Base-by-base conservation (phyloP, 371 early-diverging fungal genomes). In the Lichtheimia ramosa region DNA sequence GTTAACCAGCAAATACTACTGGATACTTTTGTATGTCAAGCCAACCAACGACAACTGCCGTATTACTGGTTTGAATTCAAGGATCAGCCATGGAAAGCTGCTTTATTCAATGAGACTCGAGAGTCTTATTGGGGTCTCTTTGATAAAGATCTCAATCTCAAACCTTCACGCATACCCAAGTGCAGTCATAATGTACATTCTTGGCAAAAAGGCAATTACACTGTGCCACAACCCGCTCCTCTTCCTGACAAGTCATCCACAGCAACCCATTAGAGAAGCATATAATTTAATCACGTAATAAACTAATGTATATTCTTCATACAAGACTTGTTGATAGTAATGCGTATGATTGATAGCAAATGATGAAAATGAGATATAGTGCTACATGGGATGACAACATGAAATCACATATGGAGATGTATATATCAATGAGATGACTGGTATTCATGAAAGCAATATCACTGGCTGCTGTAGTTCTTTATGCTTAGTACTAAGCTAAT, bases 31-130 rank as follows among this genome's bases (percentile, higher is more conserved):
- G 66, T 85, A 12, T 88, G 88, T 64, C 75, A 83, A 10, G 83
- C 85, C 43, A 82, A 84, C 56, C 50, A 67, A 18, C 74, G 77
- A 49, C 67, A 74, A 5, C 34, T 86, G 46, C 79, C 85, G 10
- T 85, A 86, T 56, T 81, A 75, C 56, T 87, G 79, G 77, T 89
- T 89, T 66, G 81, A 82, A 60, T 86, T 86, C 58, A 82, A 86
- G 63, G 89, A 89, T 65, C 85, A 83, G 43, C 84, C 83, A 6
- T 89, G 88, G 88, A 87, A 87, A 73, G 54, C 51, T 20, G 62
- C 56, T 43, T 71, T 70, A 55, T 78, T 83, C 56, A 79, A 81
- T 48, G 81, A 77, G 48, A 74, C 69, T 10, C 72, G 79, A 14
- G 89, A 89, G 63, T 70, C 83, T 5, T 79, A 84, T 64, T 89